Percentiles rank a stretch among this genome's conserved stretches.
phyloP scores from a whole-genome alignment of 192 early-diverging fungal genomes.

The Rhizophagus sp. region DNA sequence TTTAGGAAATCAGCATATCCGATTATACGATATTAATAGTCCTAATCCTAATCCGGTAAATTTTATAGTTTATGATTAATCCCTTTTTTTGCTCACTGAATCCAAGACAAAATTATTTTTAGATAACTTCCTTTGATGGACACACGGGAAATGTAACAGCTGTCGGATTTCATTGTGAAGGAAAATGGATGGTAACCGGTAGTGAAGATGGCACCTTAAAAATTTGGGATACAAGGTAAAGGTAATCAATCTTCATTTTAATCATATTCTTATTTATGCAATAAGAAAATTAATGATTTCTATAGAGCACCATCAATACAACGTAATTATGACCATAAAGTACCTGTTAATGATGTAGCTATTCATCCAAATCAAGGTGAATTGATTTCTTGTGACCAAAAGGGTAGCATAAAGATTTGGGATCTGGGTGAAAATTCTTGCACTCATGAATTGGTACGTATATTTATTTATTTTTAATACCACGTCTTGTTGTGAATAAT shows the following conservation, averaged over 20 bases:
- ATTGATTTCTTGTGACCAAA: slow-evolving; percentile 80
- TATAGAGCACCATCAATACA: slow-evolving; percentile 52
- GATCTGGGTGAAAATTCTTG: slow-evolving; percentile 65
- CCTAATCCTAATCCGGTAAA: slow-evolving; percentile 73
- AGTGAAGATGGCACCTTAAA: slow-evolving; percentile 74
- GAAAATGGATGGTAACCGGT: slow-evolving; percentile 78
- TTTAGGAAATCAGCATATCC: slow-evolving; percentile 75
- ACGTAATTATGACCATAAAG: slow-evolving; percentile 61
- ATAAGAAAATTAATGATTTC: not conserved
- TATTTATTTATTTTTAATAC: not conserved
- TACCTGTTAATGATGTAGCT: slow-evolving; percentile 61
- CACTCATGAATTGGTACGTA: slow-evolving; percentile 60
- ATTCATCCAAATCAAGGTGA: slow-evolving; percentile 82
- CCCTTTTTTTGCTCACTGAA: not conserved
- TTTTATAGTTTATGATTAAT: not conserved
- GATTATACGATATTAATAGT: slow-evolving; percentile 82
- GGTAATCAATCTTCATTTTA: not conserved
- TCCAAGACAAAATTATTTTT: not conserved
- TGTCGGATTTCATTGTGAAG: slow-evolving; percentile 66
- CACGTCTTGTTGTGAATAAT: not conserved
- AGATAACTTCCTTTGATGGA: slow-evolving; percentile 61
- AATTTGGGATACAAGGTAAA: slow-evolving; percentile 79
- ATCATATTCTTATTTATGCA: slow-evolving; percentile 30
- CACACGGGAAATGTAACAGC: slow-evolving; percentile 64
- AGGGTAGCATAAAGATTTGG: slow-evolving; percentile 71